Evolutionary conservation across 2,329 filamentous ascomycete species (phyloP).

Genomic region (Fusarium lateritium): DNA sequence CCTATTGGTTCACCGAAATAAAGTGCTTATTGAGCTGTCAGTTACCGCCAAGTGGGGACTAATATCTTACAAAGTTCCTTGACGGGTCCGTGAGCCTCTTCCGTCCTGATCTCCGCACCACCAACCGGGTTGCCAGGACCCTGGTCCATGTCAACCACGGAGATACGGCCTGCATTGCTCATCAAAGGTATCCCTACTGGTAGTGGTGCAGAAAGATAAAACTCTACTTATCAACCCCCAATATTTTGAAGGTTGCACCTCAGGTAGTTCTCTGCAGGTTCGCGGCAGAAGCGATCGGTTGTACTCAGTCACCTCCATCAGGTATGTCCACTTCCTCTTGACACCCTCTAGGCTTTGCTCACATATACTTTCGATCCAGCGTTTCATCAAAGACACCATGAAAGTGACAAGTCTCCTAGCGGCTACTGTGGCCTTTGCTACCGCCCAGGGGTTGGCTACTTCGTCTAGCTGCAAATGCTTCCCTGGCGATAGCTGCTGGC

Average conservation of each 20-base stretch:
- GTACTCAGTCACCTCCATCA: constrained; percentile 2
- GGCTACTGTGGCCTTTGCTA: constrained; percentile 6
- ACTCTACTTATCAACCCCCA: constrained; percentile 10
- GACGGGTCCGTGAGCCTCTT: background rate
- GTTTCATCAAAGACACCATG: constrained; percentile 19
- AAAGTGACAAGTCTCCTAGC: constrained; percentile 11
- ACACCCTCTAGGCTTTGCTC: background rate
- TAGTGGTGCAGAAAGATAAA: background rate
- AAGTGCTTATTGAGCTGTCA: background rate
- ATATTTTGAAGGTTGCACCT: background rate
- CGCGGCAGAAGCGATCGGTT: background rate
- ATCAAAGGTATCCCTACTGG: background rate
- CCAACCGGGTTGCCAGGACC: background rate
- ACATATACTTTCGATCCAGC: background rate
- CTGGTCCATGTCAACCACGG: background rate
- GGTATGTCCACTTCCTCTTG: background rate
- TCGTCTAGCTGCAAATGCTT: constrained; percentile 24
- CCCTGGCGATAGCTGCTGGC: constrained; percentile 62
- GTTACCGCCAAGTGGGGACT: too few species aligned
- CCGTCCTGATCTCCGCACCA: constrained; percentile 1
- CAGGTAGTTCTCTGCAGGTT: constrained; percentile 1
- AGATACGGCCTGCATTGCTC: constrained; percentile 1
- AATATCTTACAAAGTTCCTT: background rate
- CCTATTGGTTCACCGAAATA: background rate
- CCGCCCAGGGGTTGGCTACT: background rate